These are phyloP conservation scores for Pouteria campechiana DNA, from an alignment of 179 eudicot species.

Conservation along the genomic window DNA sequence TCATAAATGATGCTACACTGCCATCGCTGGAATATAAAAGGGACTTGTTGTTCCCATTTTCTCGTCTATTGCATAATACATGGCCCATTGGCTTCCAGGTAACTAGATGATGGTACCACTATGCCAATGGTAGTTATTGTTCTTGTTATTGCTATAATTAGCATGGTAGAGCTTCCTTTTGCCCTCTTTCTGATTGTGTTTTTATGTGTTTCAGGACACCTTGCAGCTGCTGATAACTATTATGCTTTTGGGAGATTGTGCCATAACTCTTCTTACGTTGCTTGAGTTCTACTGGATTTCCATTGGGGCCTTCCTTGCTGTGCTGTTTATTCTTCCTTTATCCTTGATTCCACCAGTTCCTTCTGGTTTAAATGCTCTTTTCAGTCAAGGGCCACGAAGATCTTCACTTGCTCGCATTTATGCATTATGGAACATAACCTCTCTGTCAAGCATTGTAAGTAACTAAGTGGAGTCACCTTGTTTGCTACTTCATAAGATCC, in stretches of 20 bases:
- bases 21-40: constrained; percentile 47
- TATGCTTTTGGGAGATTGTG: constrained; percentile 69
- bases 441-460: constrained; percentile 74
- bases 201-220: constrained; percentile 50
- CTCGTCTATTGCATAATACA: constrained; percentile 64
- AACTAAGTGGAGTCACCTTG: no score
- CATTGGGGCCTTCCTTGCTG: constrained; percentile 67
- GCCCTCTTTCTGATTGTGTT: constrained; percentile 1
- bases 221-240: constrained; percentile 64
- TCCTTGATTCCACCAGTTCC: constrained; percentile 76
- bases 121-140: neutral
- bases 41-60: constrained; percentile 52
- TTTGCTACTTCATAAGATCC: no score
- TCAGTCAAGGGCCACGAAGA: constrained; percentile 60
- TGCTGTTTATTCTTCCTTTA: constrained; percentile 75
- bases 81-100: constrained; percentile 78
- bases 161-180: no score
- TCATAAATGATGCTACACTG: constrained; percentile 52
- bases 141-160: constrained; percentile 1
- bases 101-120: neutral
- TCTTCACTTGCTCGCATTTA: constrained; percentile 80
- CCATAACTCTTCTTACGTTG: constrained; percentile 56
- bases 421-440: constrained; percentile 78
- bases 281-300: constrained; percentile 77
- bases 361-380: constrained; percentile 77